Conservation (phyloP, 805 yeast species). For the Myxozyma nipponensis region DNA sequence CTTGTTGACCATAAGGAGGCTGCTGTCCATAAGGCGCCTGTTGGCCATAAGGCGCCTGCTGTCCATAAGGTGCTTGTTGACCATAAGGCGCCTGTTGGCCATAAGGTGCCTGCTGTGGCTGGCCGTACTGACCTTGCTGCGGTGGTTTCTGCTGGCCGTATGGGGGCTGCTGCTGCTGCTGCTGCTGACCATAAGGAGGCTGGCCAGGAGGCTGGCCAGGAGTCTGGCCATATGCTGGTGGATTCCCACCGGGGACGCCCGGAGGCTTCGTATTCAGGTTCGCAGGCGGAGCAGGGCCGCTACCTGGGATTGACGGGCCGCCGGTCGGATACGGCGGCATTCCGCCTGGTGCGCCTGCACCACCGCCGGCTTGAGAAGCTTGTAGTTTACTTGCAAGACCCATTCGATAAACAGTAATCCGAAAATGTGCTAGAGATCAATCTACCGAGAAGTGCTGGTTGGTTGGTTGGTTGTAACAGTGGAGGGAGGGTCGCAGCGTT, state of each 20-base stretch:
- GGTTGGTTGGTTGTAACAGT: no score
- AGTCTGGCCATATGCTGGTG: slow-evolving; percentile 3
- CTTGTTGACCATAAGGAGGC: slow-evolving; percentile 8
- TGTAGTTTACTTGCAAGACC: slow-evolving; percentile 35
- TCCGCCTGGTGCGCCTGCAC: slow-evolving; percentile 14
- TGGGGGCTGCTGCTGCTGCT: slow-evolving; percentile 8
- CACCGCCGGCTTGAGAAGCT: slow-evolving; percentile 25
- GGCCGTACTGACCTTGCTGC: slow-evolving; percentile 15
- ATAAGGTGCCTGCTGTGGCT: slow-evolving; percentile 9
- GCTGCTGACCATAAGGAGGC: slow-evolving; percentile 12
- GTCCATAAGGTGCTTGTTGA: slow-evolving; percentile 9
- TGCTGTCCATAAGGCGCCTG: slow-evolving; percentile 16
- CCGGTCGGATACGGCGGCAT: slow-evolving; percentile 2
- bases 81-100: slow-evolving; percentile 18
- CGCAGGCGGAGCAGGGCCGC: neutral
- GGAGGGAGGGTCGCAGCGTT: no score
- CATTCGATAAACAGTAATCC: slow-evolving; percentile 28
- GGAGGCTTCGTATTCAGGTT: neutral
- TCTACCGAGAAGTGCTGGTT: no score
- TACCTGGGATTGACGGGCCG: neutral
- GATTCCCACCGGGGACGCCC: slow-evolving; percentile 4
- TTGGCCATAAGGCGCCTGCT: slow-evolving; percentile 15
- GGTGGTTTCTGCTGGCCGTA: slow-evolving; percentile 11
- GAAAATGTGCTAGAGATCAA: no score
- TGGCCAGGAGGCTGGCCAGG: slow-evolving; percentile 7